phyloP scores from a whole-genome alignment of 495 filamentous ascomycete genomes.

The Penicillium odoratum region DNA sequence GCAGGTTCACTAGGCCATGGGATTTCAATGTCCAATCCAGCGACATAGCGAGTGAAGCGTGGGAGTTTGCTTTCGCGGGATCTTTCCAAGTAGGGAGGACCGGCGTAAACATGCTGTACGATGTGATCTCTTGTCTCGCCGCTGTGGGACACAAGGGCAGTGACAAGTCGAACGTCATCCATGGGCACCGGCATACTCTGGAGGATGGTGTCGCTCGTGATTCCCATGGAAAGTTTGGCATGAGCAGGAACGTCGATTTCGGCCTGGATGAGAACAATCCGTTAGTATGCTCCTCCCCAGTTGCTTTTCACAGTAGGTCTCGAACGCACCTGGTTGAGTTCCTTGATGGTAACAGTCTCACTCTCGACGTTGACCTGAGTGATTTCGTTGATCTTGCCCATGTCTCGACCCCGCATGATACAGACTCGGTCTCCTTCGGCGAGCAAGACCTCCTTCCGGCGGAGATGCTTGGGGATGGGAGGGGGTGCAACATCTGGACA shows the following conservation, averaged over 20 bases:
- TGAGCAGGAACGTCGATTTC: conserved; percentile 59
- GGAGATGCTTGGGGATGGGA: conserved; percentile 43
- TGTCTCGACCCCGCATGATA: conserved; percentile 70
- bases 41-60: conserved; percentile 43
- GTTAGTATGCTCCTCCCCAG: conserved; percentile 9
- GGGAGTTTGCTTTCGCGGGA: conserved; percentile 36
- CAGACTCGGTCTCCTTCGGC: conserved; percentile 73
- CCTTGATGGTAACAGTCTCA: conserved; percentile 61
- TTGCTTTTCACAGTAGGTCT: background rate
- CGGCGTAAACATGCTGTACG: conserved; percentile 62
- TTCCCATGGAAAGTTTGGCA: conserved; percentile 42
- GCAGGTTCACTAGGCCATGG: conserved; percentile 66
- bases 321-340: conserved; percentile 64
- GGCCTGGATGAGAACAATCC: conserved; percentile 39
- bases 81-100: conserved; percentile 35
- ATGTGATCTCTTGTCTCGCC: conserved; percentile 71
- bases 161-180: conserved; percentile 74
- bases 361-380: conserved; percentile 52
- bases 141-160: conserved; percentile 50
- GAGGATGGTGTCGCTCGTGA: conserved; percentile 43
- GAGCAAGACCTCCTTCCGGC: conserved; percentile 62
- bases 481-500: conserved; percentile 36
- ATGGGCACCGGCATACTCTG: conserved; percentile 58
- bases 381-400: conserved; percentile 77
- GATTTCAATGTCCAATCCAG: conserved; percentile 56